Evolutionary conservation across 2,329 filamentous ascomycete species (phyloP).

Genomic region (Phialophora verrucosa): DNA sequence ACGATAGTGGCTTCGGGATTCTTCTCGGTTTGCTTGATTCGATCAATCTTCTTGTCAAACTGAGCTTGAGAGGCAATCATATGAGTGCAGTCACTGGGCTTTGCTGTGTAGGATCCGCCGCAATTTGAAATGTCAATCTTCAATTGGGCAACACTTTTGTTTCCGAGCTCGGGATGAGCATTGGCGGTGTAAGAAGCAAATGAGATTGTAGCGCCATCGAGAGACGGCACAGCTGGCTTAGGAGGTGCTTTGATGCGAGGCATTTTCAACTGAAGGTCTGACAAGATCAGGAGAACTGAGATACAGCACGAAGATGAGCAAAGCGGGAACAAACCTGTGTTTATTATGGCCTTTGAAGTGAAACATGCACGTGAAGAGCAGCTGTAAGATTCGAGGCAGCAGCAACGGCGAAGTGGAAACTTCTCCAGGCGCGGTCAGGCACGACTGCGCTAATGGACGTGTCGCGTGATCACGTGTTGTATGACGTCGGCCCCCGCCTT

Average conservation of each 20-base stretch:
- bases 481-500: not conserved
- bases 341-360: slow-evolving; percentile 18
- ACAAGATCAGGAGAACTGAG: not conserved
- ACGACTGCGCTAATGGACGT: not conserved
- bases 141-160: slow-evolving; percentile 34
- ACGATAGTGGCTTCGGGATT: slow-evolving; percentile 12
- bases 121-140: slow-evolving; percentile 44
- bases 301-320: not conserved
- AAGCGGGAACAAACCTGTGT: slow-evolving; percentile 1
- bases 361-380: not conserved
- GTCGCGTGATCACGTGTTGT: slow-evolving; percentile 19
- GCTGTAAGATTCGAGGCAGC: slow-evolving; percentile 8
- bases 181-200: slow-evolving; percentile 26
- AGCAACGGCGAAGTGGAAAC: slow-evolving; percentile 6
- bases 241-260: slow-evolving; percentile 22
- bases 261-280: slow-evolving; percentile 15
- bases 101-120: slow-evolving; percentile 45
- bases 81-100: slow-evolving; percentile 47
- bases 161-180: slow-evolving; percentile 15
- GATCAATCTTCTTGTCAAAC: slow-evolving; percentile 42
- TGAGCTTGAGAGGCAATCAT: slow-evolving; percentile 48
- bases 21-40: slow-evolving; percentile 19
- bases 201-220: slow-evolving; percentile 23
- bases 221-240: slow-evolving; percentile 8
- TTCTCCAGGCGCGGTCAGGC: slow-evolving; percentile 15